Conservation (phyloP, 1,284 basidiomycete species). For the Cryptococcus jaspeensis region DNA sequence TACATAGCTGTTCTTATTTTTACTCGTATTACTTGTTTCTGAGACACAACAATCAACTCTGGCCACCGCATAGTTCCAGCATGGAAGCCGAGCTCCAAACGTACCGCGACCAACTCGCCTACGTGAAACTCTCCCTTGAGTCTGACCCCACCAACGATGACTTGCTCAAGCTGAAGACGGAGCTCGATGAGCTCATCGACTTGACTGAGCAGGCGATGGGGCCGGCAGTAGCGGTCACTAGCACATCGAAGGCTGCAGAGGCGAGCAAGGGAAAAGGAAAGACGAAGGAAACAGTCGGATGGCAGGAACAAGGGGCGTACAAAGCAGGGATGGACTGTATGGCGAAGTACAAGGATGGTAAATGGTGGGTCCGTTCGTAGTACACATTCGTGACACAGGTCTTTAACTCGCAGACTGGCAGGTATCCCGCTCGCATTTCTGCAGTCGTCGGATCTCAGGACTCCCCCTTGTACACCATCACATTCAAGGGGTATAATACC, state of each 20-base stretch:
- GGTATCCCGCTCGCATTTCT: constrained; percentile 87
- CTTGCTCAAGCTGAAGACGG: constrained; percentile 65
- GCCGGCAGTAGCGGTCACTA: constrained; percentile 13
- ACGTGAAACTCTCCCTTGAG: constrained; percentile 82
- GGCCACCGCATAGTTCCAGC: not conserved
- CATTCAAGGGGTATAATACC: constrained; percentile 92
- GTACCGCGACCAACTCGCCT: constrained; percentile 78
- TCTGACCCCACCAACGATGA: constrained; percentile 80
- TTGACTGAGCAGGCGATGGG: constrained; percentile 72
- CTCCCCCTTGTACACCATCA: constrained; percentile 83
- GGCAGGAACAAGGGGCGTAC: constrained; percentile 45
- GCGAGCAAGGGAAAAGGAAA: constrained; percentile 20
- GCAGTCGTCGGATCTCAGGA: constrained; percentile 81
- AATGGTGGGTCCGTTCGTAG: constrained; percentile 58
- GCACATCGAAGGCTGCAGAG: constrained; percentile 5
- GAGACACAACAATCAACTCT: not conserved
- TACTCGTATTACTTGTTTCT: too few species aligned
- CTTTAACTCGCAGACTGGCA: too few species aligned
- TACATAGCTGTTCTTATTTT: too few species aligned
- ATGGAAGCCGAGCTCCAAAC: constrained; percentile 70
- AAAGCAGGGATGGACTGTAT: constrained; percentile 87
- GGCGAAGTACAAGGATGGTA: constrained; percentile 86
- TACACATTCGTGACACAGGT: not conserved
- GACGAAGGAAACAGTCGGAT: constrained; percentile 23
- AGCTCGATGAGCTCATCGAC: constrained; percentile 84